Conservation (phyloP, 176 grass and related monocot species). For the Oryza glumipatula region DNA sequence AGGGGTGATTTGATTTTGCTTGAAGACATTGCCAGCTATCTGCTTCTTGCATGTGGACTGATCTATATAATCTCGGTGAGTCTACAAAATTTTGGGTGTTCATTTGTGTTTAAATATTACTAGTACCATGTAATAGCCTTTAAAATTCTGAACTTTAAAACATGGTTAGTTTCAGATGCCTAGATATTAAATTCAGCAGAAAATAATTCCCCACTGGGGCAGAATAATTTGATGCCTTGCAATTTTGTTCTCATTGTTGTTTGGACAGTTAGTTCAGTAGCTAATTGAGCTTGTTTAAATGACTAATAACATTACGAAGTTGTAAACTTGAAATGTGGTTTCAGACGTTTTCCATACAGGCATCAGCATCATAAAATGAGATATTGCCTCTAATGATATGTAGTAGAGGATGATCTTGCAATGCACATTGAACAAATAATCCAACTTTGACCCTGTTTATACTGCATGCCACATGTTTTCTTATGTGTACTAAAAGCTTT, state of each 20-base stretch:
- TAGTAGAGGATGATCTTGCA: neutral
- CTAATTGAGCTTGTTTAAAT: neutral
- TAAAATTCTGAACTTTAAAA: neutral
- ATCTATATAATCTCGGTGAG: constrained; percentile 84
- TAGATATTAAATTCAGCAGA: neutral
- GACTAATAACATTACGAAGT: neutral
- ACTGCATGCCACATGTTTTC: neutral
- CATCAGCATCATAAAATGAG: neutral
- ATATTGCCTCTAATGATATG: neutral
- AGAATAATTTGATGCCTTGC: neutral
- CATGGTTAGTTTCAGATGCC: neutral
- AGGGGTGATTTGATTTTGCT: constrained; percentile 72
- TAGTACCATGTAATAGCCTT: neutral
- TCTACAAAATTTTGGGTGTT: neutral
- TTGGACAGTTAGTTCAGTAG: constrained; percentile 1
- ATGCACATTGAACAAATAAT: constrained; percentile 13
- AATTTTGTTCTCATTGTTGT: constrained; percentile 14
- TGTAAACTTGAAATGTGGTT: constrained; percentile 12
- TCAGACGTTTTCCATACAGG: neutral
- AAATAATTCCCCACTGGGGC: neutral
- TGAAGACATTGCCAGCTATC: constrained; percentile 89
- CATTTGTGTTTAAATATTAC: constrained; percentile 22
- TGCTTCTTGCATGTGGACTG: constrained; percentile 86
- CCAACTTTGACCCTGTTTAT: constrained; percentile 12
- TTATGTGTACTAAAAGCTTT: constrained; percentile 27